phyloP scores from a whole-genome alignment of 495 filamentous ascomycete species.

The Articulospora tetracladia region DNA sequence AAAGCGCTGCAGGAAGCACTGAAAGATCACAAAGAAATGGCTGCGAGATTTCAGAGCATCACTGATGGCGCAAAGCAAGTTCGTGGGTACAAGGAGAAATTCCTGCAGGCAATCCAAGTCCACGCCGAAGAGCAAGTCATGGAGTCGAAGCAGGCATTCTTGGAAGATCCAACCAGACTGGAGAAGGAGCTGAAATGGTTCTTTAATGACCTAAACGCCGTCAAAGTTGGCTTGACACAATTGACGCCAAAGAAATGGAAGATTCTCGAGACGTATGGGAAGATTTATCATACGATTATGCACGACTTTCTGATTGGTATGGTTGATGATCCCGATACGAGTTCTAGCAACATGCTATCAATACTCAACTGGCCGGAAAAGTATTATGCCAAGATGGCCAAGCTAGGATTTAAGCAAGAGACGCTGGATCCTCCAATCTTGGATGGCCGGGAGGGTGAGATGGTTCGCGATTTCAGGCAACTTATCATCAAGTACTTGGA shows the following conservation, averaged over 20 bases:
- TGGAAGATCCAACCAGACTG: constrained; percentile 75
- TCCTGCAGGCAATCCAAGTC: constrained; percentile 72
- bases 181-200: constrained; percentile 89
- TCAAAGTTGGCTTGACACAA: constrained; percentile 81
- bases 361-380: constrained; percentile 95
- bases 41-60: constrained; percentile 89
- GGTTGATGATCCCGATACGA: constrained; percentile 76
- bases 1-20: constrained; percentile 89
- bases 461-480: constrained; percentile 88
- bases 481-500: constrained; percentile 93
- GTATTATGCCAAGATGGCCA: constrained; percentile 93
- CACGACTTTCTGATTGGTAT: constrained; percentile 81
- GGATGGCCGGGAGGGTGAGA: constrained; percentile 80
- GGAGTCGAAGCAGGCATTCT: constrained; percentile 68
- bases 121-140: constrained; percentile 71
- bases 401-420: constrained; percentile 70
- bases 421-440: constrained; percentile 79
- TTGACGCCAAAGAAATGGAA: constrained; percentile 98
- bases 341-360: constrained; percentile 73
- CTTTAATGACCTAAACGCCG: constrained; percentile 93
- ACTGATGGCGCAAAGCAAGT: constrained; percentile 84
- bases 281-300: constrained; percentile 91
- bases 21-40: constrained; percentile 91
- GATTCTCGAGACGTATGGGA: constrained; percentile 83
- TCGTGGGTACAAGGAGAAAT: constrained; percentile 96